Evolutionary conservation across 148 eudicot species (phyloP).

Genomic region (Vaccinium vitisidaea): DNA sequence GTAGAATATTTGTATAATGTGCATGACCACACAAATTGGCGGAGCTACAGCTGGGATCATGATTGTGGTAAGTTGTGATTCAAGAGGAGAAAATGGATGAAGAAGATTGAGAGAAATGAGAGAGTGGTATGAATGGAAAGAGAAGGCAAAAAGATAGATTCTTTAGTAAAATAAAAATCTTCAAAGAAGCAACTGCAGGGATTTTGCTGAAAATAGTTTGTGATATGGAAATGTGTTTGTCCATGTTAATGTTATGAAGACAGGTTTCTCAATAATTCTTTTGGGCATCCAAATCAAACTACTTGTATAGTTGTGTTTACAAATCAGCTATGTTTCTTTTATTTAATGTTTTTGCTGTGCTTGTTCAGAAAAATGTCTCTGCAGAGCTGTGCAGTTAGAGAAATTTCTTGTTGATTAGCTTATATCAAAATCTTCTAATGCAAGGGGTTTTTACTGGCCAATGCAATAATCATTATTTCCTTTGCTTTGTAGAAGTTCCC

Average conservation of each 20-base stretch:
- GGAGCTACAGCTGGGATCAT: too few relatives aligned
- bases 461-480: not conserved
- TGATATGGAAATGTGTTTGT: not conserved
- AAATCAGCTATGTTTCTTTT: not conserved
- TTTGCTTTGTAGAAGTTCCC: constrained; percentile 62
- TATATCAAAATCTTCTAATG: not conserved
- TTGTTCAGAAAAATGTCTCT: not conserved
- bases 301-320: not conserved
- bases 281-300: not conserved
- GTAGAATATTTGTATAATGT: too few relatives aligned
- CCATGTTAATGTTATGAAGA: not conserved
- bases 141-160: not conserved
- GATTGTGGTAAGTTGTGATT: too few relatives aligned
- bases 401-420: not conserved
- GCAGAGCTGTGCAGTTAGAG: not conserved
- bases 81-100: too few relatives aligned
- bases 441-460: not conserved
- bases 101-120: too few relatives aligned
- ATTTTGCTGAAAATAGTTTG: too few relatives aligned
- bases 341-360: not conserved
- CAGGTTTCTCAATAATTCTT: not conserved
- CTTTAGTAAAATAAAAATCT: not conserved
- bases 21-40: too few relatives aligned
- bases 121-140: too few relatives aligned
- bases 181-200: not conserved